Base-by-base conservation (phyloP, 1,284 basidiomycete genomes). In the Violaceomyces palustris region DNA sequence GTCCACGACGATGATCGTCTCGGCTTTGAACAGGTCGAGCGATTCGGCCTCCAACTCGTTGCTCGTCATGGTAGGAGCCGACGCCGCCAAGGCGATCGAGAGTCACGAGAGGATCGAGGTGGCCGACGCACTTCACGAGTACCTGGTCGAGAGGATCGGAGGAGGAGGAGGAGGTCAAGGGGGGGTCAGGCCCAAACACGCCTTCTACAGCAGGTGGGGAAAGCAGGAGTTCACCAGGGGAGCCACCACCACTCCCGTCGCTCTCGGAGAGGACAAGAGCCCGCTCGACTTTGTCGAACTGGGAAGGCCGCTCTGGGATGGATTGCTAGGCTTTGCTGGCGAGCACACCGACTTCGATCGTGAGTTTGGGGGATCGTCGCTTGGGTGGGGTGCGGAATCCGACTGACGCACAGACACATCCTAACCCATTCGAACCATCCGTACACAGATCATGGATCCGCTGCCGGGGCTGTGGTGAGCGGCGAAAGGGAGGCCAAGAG, bases 341-440 rank as follows among this genome's bases (percentile, higher is more conserved):
- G 79, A 80, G 64, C 77, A 78, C 43, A 79, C 78, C 3, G 77
- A 78, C 44, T 64, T 77, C 50, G 75, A 79, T 34, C 74, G 76
- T 45, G 49, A 45, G 51, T 54, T n/a, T n/a, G n/a, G n/a, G n/a
- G n/a, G n/a, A n/a, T n/a, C n/a, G n/a, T n/a, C n/a, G 37, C 30
- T 21, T 40, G 14, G 9, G 22, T 12, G 22, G n/a, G 6, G 12
- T 24, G 23, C 23, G 4, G 18, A 17, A 9, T 14, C 8, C 10
- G 12, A 12, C 30, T 6, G 15, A 17, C 18, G 28, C 19, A 28
- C 4, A 27, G 15, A 26, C 21, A 27, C 24, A 3, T 11, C 11
- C 11, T 29, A n/a, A 29, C 27, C n/a, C 11, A 29, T n/a, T n/a
- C 27, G n/a, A 29, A 29, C 12, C 14, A 24, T 14, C 21, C 27